Base-by-base conservation (phyloP, 805 yeast genomes). In the Lipomyces mesembrius region DNA sequence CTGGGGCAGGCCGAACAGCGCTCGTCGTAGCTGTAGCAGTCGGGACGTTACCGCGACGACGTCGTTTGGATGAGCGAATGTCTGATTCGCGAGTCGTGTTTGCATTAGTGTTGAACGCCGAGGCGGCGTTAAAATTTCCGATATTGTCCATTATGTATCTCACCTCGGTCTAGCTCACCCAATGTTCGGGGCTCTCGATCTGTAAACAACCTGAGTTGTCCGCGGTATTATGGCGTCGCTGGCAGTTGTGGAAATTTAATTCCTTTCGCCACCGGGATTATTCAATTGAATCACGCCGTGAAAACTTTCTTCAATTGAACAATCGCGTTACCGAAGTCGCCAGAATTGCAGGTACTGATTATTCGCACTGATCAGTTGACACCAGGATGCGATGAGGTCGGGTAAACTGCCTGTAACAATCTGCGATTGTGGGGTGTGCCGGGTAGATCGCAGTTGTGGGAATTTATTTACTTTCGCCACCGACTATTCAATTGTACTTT, bases 41-140 rank as follows among this genome's bases (percentile, higher is more conserved):
- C 49, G 49, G 20, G 11, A 43, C 3, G 49, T 58, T 55, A 22
- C 43, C 54, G 39, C 60, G 60, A 22, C 65, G 64, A 17, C 61
- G 59, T 12, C 64, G 66, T 20, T 60, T 60, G 32, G 69, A 63
- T 12, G 64, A 59, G 9, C 69, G 63, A 25, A 60, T 51, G 20
- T 60, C 66, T n/a, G 69, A 56, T 22, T 66, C 69, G 11, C 59
- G 65, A 6, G 63, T 32, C 11, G 60, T 39, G n/a, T 12, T 51
- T 54, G 64, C 8, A 34, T 22, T 52, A 5, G 68, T 61, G 62
- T 54, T 56, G 63, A 66, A 66, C 51, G 69, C 69, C n/a, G 69
- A 66, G 32, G 65, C 62, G 25, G 60, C 17, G 52, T 62, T 63
- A 57, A 63, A 66, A 14, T 49, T 60, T 35, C 58, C 66, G 32